These are phyloP conservation scores for Arthrinium puccinioides DNA, from an alignment of 2,329 filamentous ascomycete species.

Conservation along the genomic window DNA sequence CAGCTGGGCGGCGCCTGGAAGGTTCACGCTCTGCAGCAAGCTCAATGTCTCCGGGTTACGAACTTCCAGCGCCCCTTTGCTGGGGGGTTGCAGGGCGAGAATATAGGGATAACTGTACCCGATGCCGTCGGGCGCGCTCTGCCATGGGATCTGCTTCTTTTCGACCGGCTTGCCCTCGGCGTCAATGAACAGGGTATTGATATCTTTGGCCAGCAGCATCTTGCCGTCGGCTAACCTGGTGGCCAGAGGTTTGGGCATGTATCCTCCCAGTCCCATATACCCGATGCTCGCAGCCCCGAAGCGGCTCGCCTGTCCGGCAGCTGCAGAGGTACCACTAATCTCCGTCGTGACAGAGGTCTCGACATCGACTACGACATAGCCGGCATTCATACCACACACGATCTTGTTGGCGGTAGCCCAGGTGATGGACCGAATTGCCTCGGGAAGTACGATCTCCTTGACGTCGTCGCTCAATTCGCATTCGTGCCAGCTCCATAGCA, in stretches of 20 bases:
- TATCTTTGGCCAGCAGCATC: constrained; percentile 92
- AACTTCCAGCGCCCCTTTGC: constrained; percentile 81
- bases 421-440: constrained; percentile 79
- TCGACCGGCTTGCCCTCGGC: constrained; percentile 74
- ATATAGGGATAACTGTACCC: constrained; percentile 98
- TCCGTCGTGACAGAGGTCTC: constrained; percentile 67
- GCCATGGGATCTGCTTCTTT: constrained; percentile 88
- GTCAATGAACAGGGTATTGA: constrained; percentile 90
- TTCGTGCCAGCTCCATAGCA: constrained; percentile 81
- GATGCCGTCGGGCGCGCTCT: constrained; percentile 76
- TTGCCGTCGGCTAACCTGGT: constrained; percentile 76
- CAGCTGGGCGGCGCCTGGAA: constrained; percentile 76
- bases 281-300: constrained; percentile 90
- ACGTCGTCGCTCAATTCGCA: constrained; percentile 8
- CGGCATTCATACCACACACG: constrained; percentile 83
- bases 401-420: constrained; percentile 86
- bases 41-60: constrained; percentile 87
- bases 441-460: constrained; percentile 44
- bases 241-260: constrained; percentile 84
- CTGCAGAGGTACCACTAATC: constrained; percentile 64
- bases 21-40: constrained; percentile 75
- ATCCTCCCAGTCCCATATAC: constrained; percentile 90
- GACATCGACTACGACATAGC: constrained; percentile 85
- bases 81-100: constrained; percentile 72
- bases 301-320: constrained; percentile 57